These are phyloP conservation scores for Akebia trifoliata DNA, from an alignment of 164 flowering plant species.

Conservation along the genomic window DNA sequence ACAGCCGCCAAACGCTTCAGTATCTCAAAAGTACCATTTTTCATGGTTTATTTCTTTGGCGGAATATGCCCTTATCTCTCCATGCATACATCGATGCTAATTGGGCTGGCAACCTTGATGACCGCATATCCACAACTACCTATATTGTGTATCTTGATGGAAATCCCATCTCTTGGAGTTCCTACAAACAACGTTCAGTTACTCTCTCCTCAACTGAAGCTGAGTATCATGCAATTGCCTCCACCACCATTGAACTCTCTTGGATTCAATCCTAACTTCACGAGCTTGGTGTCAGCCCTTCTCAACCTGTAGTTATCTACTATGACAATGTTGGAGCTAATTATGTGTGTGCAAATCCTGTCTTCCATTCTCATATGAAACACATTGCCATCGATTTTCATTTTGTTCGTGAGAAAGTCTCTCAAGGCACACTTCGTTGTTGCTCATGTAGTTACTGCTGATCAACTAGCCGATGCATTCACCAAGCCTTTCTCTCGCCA, in stretches of 20 bases:
- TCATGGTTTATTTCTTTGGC: not conserved
- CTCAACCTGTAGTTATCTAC: not conserved
- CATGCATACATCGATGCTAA: not conserved
- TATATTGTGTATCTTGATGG: too few relatives aligned
- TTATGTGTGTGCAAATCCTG: not conserved
- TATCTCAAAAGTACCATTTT: not conserved
- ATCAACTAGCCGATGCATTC: not conserved
- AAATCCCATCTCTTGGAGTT: not conserved
- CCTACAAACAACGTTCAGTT: not conserved
- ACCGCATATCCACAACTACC: not conserved
- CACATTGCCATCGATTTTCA: not conserved
- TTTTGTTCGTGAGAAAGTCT: not conserved
- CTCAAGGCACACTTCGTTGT: not conserved
- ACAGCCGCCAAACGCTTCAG: not conserved
- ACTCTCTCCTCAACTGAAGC: not conserved
- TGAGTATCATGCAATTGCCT: not conserved
- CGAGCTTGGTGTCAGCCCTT: not conserved
- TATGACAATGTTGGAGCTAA: conserved; percentile 3
- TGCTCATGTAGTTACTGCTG: not conserved
- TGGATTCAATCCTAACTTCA: not conserved
- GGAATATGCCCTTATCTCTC: too few relatives aligned
- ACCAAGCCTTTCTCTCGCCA: not conserved
- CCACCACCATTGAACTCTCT: not conserved
- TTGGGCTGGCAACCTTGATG: not conserved
- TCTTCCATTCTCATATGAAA: not conserved